Evolutionary conservation across 805 yeast genomes (phyloP).

Genomic region (Wickerhamomyces bisporus): DNA sequence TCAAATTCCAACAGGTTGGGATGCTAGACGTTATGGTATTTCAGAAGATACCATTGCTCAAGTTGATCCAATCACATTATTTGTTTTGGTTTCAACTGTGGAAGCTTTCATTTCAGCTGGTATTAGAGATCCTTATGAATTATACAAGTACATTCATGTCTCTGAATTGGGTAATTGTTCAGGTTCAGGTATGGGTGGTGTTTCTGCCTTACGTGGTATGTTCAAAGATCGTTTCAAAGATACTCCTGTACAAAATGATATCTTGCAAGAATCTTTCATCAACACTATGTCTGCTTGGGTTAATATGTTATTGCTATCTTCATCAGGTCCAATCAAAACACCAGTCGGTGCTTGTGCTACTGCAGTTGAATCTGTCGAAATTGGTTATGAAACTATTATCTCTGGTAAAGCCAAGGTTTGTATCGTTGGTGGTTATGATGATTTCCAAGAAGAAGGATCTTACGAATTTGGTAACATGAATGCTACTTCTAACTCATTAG

Average conservation of each 20-base stretch:
- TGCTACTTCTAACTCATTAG: slow-evolving; percentile 88
- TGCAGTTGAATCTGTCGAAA: slow-evolving; percentile 94
- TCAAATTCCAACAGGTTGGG: slow-evolving; percentile 99
- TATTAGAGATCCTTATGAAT: slow-evolving; percentile 97
- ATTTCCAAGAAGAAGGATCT: slow-evolving; percentile 98
- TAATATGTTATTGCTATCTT: slow-evolving; percentile 91
- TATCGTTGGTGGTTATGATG: slow-evolving; percentile 98
- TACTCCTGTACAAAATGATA: slow-evolving; percentile 93
- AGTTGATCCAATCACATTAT: slow-evolving; percentile 95
- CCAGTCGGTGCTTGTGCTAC: slow-evolving; percentile 99
- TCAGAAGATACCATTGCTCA: slow-evolving; percentile 88
- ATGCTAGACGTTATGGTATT: slow-evolving; percentile 91
- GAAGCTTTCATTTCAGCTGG: slow-evolving; percentile 94
- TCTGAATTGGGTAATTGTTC: slow-evolving; percentile 99
- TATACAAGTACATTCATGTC: slow-evolving; percentile 96
- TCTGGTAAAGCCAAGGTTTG: slow-evolving; percentile 94
- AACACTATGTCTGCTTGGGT: slow-evolving; percentile 99
- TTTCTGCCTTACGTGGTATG: slow-evolving; percentile 94
- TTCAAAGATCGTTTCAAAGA: slow-evolving; percentile 92
- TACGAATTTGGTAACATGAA: slow-evolving; percentile 98
- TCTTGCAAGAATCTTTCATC: slow-evolving; percentile 96
- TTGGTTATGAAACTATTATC: slow-evolving; percentile 89
- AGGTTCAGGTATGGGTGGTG: slow-evolving; percentile 99
- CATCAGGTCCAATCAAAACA: slow-evolving; percentile 98
- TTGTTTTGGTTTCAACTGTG: slow-evolving; percentile 86